phyloP scores from a whole-genome alignment of 805 yeast genomes.

The Zygosaccharomyces siamensis region DNA sequence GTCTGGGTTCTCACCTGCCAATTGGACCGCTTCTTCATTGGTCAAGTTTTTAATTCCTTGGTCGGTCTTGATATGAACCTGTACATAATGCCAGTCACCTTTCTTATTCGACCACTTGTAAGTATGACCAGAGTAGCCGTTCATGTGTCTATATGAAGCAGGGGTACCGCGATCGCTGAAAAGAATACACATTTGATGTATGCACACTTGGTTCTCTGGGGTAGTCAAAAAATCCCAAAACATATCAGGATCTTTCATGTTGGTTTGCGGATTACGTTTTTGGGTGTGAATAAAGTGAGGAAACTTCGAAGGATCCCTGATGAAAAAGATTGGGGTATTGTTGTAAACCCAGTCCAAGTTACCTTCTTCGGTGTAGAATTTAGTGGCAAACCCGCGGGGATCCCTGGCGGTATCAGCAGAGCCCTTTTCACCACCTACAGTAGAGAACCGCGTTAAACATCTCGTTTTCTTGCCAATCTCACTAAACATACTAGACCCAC shows the following conservation, averaged over 20 bases:
- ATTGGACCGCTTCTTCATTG: constrained; percentile 62
- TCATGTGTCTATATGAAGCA: constrained; percentile 49
- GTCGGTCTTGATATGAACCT: constrained; percentile 51
- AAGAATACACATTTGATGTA: constrained; percentile 59
- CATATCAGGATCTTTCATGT: constrained; percentile 73
- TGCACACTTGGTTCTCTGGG: constrained; percentile 61
- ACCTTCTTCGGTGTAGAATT: constrained; percentile 64
- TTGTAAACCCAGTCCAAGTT: constrained; percentile 68
- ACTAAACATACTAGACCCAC: constrained; percentile 64
- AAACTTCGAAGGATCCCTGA: constrained; percentile 61
- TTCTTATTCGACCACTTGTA: constrained; percentile 54
- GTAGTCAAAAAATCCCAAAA: constrained; percentile 77
- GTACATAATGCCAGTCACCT: constrained; percentile 53
- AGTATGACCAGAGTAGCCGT: constrained; percentile 65
- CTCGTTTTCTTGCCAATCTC: constrained; percentile 76
- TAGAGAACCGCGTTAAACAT: constrained; percentile 65
- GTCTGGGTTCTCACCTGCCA: constrained; percentile 79
- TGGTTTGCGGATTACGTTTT: constrained; percentile 65
- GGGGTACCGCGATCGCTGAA: constrained; percentile 68
- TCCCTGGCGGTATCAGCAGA: constrained; percentile 64
- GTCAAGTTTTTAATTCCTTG: constrained; percentile 49
- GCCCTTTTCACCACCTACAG: constrained; percentile 68
- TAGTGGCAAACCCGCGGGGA: constrained; percentile 65
- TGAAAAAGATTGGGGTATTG: constrained; percentile 64
- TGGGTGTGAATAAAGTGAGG: constrained; percentile 65